Percentiles rank a stretch among this genome's conserved stretches.
Evolutionary conservation across 768 basidiomycete species (phyloP).

Genomic region (Serendipita vermifera): DNA sequence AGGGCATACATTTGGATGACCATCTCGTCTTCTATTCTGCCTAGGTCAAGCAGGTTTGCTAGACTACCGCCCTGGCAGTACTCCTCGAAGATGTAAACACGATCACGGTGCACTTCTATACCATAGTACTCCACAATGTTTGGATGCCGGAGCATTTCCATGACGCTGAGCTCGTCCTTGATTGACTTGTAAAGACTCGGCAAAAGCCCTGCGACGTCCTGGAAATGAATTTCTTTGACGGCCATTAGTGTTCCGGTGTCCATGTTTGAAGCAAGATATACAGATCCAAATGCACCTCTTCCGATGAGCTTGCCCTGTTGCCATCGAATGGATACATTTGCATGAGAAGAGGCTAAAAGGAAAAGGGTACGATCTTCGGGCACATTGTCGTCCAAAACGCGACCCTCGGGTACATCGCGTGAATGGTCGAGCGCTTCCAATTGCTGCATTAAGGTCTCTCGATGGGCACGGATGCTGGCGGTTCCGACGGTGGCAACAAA

Average conservation of each 20-base stretch:
- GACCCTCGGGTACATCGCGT: conserved; percentile 61
- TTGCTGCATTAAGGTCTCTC: conserved; percentile 54
- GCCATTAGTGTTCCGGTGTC: conserved; percentile 96
- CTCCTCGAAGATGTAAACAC: conserved; percentile 98
- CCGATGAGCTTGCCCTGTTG: conserved; percentile 98
- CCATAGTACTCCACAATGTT: conserved; percentile 99
- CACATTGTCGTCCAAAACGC: conserved; percentile 87
- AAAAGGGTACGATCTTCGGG: conserved; percentile 87
- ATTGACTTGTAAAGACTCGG: conserved; percentile 86
- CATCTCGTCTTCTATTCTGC: conserved; percentile 91
- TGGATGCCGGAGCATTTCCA: conserved; percentile 95
- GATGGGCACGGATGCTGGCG: conserved; percentile 55
- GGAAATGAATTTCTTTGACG: conserved; percentile 97
- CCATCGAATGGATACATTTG: conserved; percentile 93
- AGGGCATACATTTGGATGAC: conserved; percentile 92
- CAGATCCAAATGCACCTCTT: conserved; percentile 97
- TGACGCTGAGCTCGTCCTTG: conserved; percentile 89
- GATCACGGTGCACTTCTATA: conserved; percentile 96
- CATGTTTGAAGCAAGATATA: conserved; percentile 95
- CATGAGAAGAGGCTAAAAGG: conserved; percentile 89
- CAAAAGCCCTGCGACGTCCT: conserved; percentile 67
- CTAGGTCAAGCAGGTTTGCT: conserved; percentile 77
- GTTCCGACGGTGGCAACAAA: conserved; percentile 24
- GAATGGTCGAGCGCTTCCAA: conserved; percentile 53
- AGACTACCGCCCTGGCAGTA: conserved; percentile 95